Evolutionary conservation across 306 rosid genomes (phyloP).

Genomic region (Gastrolobium bilobum): DNA sequence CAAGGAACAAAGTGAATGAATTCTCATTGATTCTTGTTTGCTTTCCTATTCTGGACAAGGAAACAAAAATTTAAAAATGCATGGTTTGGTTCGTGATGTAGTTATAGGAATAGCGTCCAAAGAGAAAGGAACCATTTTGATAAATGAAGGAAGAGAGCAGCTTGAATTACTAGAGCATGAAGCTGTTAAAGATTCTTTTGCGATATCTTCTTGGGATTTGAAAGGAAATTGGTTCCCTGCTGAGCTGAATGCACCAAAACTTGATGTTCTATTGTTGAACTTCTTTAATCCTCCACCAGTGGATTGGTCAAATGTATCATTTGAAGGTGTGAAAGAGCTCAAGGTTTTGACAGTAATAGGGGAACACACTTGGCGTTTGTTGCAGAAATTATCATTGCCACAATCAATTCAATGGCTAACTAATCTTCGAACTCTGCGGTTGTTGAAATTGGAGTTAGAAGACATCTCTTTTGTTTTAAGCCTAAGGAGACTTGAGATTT

Average conservation of each 20-base stretch:
- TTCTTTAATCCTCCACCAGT: too few species aligned
- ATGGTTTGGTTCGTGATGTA: background rate
- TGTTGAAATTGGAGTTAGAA: background rate
- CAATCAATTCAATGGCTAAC: background rate
- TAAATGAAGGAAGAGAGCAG: too few species aligned
- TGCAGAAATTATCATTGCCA: background rate
- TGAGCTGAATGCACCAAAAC: too few species aligned
- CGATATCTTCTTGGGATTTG: background rate
- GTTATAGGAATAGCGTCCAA: slow-evolving; percentile 12
- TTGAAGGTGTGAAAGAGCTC: slow-evolving; percentile 1
- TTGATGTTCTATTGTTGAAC: too few species aligned
- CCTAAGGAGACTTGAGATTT: slow-evolving; percentile 13
- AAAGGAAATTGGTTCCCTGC: too few species aligned
- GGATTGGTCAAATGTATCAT: background rate
- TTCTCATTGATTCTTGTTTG: background rate
- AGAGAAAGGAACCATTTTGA: background rate
- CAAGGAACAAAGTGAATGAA: background rate
- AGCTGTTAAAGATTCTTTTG: background rate
- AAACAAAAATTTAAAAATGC: background rate
- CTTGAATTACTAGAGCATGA: background rate
- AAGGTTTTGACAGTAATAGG: background rate
- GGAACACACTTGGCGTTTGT: too few species aligned
- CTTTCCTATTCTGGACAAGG: background rate
- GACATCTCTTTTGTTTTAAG: slow-evolving; percentile 12
- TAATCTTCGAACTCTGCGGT: background rate